Conservation (phyloP, 2,329 filamentous ascomycete genomes). For the Periconia digitata region DNA sequence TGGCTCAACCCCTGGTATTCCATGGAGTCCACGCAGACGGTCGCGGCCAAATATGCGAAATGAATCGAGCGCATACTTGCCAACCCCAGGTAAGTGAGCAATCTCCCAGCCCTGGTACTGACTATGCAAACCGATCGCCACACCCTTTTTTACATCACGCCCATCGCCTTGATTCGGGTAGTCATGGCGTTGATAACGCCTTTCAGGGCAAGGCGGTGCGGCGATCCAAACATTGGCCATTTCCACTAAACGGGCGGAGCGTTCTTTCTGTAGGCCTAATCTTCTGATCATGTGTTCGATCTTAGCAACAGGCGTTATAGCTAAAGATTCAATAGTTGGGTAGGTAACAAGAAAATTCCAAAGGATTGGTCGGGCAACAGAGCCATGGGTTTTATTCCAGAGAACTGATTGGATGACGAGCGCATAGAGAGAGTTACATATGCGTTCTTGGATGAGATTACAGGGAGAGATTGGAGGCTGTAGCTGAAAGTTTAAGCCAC, state of each 20-base stretch:
- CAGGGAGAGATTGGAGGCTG: slow-evolving; percentile 50
- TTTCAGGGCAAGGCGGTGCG: slow-evolving; percentile 61
- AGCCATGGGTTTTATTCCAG: slow-evolving; percentile 77
- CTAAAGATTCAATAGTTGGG: slow-evolving; percentile 66
- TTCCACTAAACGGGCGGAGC: slow-evolving; percentile 67
- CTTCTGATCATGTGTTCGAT: slow-evolving; percentile 23
- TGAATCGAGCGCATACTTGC: slow-evolving; percentile 78
- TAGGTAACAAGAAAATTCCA: slow-evolving; percentile 68
- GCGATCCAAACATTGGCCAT: slow-evolving; percentile 71
- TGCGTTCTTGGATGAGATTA: slow-evolving; percentile 81
- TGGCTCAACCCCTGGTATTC: slow-evolving; percentile 61
- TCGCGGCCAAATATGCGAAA: slow-evolving; percentile 95
- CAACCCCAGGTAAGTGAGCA: slow-evolving; percentile 75
- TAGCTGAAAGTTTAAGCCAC: slow-evolving; percentile 24
- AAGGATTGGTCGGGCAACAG: slow-evolving; percentile 74
- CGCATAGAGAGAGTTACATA: slow-evolving; percentile 74
- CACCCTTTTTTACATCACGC: slow-evolving; percentile 49
- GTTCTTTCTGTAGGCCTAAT: slow-evolving; percentile 39
- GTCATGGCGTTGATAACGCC: slow-evolving; percentile 59
- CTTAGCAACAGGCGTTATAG: slow-evolving; percentile 30
- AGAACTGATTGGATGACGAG: slow-evolving; percentile 82
- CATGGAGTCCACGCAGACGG: slow-evolving; percentile 62
- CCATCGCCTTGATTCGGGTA: slow-evolving; percentile 26
- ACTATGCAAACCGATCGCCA: slow-evolving; percentile 36
- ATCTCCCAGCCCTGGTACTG: slow-evolving; percentile 71